phyloP scores from a whole-genome alignment of 305 asterid species.

The Fraxinus latifolia region DNA sequence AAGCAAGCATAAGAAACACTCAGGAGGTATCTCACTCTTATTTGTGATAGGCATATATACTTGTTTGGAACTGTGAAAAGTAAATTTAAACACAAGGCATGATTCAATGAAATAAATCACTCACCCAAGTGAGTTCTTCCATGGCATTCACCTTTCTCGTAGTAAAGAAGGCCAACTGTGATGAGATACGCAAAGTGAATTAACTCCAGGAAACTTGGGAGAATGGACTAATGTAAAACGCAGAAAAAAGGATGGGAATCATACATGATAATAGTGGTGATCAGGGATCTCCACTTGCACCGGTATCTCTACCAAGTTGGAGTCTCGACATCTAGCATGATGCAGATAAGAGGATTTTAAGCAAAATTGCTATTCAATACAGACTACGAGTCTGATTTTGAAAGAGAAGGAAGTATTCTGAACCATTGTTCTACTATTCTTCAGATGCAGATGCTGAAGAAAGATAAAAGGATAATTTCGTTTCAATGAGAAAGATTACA shows the following conservation, averaged over 20 bases:
- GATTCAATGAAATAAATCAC: constrained; percentile 22
- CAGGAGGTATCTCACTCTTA: neutral
- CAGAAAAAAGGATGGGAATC: constrained; percentile 19
- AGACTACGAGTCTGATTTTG: constrained; percentile 9
- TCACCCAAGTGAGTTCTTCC: constrained; percentile 97
- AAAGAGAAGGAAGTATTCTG: constrained; percentile 1
- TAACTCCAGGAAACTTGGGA: constrained; percentile 13
- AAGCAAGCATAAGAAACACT: neutral
- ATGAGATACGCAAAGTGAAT: constrained; percentile 5
- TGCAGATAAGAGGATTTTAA: constrained; percentile 10
- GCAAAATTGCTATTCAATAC: constrained; percentile 15
- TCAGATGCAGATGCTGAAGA: neutral
- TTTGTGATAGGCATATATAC: neutral
- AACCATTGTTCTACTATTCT: neutral
- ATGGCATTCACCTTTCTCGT: constrained; percentile 60
- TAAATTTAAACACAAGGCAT: constrained; percentile 19
- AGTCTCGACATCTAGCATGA: constrained; percentile 64
- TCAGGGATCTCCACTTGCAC: constrained; percentile 82
- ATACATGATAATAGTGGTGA: constrained; percentile 83
- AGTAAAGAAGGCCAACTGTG: constrained; percentile 84
- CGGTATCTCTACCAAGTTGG: constrained; percentile 84
- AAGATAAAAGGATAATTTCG: neutral
- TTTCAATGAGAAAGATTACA: neutral
- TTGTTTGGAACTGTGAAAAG: constrained; percentile 18
- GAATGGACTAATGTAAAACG: neutral